A percentile compares a stretch with the other conserved stretches of the same genome.
phyloP scores from a whole-genome alignment of 2,329 filamentous ascomycete species.

The Cytospora paraplurivora region DNA sequence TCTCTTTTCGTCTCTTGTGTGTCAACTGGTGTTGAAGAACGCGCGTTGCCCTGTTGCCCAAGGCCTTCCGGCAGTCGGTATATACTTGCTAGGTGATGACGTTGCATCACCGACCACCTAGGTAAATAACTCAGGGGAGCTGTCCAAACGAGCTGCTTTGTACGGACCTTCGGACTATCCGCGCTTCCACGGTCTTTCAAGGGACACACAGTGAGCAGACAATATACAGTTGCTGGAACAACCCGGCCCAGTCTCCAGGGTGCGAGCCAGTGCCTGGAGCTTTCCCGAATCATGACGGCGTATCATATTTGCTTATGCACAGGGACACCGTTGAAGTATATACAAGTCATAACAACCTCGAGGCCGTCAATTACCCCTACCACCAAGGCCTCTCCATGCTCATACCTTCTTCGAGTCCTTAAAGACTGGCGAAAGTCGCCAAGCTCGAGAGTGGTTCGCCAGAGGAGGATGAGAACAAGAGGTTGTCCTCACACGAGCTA shows the following conservation, averaged over 20 bases:
- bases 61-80: not conserved
- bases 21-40: too few relatives aligned
- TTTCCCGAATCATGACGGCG: not conserved
- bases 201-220: not conserved
- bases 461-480: conserved; percentile 24
- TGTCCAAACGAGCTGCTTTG: not conserved
- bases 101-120: not conserved
- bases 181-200: too few relatives aligned
- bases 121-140: not conserved
- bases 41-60: too few relatives aligned
- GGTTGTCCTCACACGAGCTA: conserved; percentile 65
- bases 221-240: not conserved
- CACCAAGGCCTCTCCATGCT: not conserved
- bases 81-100: not conserved
- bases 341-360: not conserved
- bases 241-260: not conserved
- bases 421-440: conserved; percentile 21
- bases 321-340: not conserved
- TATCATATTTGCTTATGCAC: not conserved
- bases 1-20: too few relatives aligned
- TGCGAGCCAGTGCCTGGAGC: not conserved
- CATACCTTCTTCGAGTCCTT: not conserved
- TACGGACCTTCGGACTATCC: not conserved
- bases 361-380: not conserved
- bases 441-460: conserved; percentile 27